Evolutionary conservation across 345 rosid genomes (phyloP).

Genomic region (Kernera saxatilis): DNA sequence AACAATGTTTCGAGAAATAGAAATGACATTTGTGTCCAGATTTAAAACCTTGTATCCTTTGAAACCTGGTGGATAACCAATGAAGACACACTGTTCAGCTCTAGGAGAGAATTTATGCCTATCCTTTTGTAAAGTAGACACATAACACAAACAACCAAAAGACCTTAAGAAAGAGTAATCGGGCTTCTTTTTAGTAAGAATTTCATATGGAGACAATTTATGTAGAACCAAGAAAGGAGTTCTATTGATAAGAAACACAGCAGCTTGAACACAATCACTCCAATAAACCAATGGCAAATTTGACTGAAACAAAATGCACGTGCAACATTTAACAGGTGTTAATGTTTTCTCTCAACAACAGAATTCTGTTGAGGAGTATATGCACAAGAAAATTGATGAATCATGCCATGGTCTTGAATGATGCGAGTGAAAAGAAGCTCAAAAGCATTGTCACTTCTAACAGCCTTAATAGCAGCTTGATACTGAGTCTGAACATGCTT

Average conservation of each 20-base stretch:
- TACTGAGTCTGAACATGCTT: too few relatives aligned
- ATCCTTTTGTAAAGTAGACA: neutral
- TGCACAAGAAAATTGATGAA: too few relatives aligned
- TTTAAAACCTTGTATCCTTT: neutral
- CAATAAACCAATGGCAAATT: neutral
- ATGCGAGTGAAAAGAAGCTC: too few relatives aligned
- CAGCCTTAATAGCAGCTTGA: too few relatives aligned
- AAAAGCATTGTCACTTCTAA: too few relatives aligned
- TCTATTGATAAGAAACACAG: neutral
- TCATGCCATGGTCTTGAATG: too few relatives aligned
- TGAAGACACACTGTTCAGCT: neutral
- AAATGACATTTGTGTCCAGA: neutral
- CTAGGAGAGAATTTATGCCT: neutral
- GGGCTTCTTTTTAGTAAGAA: neutral
- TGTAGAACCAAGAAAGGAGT: neutral
- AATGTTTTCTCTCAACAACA: too few relatives aligned
- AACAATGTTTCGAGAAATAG: neutral
- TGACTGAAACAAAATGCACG: neutral
- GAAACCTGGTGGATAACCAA: neutral
- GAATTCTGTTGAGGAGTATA: too few relatives aligned
- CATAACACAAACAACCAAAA: neutral
- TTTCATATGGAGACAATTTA: neutral
- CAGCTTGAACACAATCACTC: neutral
- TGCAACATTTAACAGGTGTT: too few relatives aligned
- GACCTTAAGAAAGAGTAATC: neutral